Base-by-base conservation (phyloP, 2,329 filamentous ascomycete species). In the Calcarisporium arbuscula region DNA sequence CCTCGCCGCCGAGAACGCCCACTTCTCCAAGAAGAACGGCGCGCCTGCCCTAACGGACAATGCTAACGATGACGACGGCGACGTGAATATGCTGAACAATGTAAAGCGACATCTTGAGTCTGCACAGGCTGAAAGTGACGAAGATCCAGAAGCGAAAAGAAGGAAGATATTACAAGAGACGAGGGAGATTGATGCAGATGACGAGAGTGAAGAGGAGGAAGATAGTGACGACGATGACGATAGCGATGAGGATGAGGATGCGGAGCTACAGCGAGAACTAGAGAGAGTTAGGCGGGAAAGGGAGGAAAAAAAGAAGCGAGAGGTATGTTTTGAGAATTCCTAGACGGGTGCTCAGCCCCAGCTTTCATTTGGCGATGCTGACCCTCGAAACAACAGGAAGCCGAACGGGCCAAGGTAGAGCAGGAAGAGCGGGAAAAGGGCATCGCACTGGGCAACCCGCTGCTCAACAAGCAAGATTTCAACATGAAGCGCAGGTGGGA, bases 401-500 rank as follows among this genome's bases (percentile, higher is more conserved):
- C 77, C 21, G 87, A 90, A 57, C 78, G 79, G 39, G 80, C 78
- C n/a, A 84, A 80, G 19, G 73, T 80, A 43, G 90, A 95, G 54
- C 73, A 92, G 53, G 88, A 90, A 53, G 76, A 83, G 52, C 74
- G 85, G 41, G 90, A 95, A 60, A 74, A 80, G 45, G 85, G 95
- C 51, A 94, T 96, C 51, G 90, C 92, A 22, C 68, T 85, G 27
- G 92, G 92, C 6, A 98, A 98, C 57, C 92, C 92, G 25, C 65
- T 98, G 33, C 73, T 98, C 37, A 95, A 96, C 32, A 85, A 85
- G 57, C 64, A 75, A 15, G 88, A 95, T 49, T 96, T 94, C 57
- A 88, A 82, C 39, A 81, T 95, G 53, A 95, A 95, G 72, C 70
- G 86, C 47, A 69, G 89, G 49, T 98, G 92, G 92, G 92, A 98